These are phyloP conservation scores for Naematelia encephala DNA, from an alignment of 768 basidiomycete genomes.

Conservation along the genomic window DNA sequence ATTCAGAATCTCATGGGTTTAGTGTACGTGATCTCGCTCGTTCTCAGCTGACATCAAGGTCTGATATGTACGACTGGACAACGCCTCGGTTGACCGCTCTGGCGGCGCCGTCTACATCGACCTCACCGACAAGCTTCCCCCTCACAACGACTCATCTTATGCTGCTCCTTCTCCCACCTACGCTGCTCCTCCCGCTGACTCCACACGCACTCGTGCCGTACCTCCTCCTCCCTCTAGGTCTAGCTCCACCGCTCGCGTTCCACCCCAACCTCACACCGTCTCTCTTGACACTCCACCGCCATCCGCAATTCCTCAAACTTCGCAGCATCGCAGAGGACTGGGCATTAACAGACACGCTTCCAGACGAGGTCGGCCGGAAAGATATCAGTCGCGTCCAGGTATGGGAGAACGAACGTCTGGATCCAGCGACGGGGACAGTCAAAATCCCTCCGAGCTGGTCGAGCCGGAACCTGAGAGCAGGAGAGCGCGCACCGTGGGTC, in stretches of 20 bases:
- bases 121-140: conserved; percentile 33
- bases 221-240: conserved; percentile 44
- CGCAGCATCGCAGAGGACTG: conserved; percentile 24
- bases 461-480: conserved; percentile 23
- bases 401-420: conserved; percentile 50
- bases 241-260: conserved; percentile 40
- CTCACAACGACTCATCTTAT: conserved; percentile 44
- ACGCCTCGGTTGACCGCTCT: conserved; percentile 18
- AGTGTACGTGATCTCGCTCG: conserved; percentile 56
- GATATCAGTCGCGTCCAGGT: conserved; percentile 41
- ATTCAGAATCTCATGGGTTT: conserved; percentile 89
- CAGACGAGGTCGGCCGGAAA: conserved; percentile 34
- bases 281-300: conserved; percentile 17
- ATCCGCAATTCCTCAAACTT: conserved; percentile 11
- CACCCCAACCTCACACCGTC: conserved; percentile 42
- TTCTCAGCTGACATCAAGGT: conserved; percentile 19
- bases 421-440: conserved; percentile 25
- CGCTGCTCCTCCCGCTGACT: conserved; percentile 41
- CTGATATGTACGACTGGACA: conserved; percentile 37
- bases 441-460: conserved; percentile 17
- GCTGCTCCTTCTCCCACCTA: conserved; percentile 40
- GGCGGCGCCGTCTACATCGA: conserved; percentile 11
- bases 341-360: conserved; percentile 38
- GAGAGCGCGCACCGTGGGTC: conserved; percentile 42
- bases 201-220: conserved; percentile 36